Conservation (phyloP, 148 eudicot genomes). For the Pouteria glomerata region DNA sequence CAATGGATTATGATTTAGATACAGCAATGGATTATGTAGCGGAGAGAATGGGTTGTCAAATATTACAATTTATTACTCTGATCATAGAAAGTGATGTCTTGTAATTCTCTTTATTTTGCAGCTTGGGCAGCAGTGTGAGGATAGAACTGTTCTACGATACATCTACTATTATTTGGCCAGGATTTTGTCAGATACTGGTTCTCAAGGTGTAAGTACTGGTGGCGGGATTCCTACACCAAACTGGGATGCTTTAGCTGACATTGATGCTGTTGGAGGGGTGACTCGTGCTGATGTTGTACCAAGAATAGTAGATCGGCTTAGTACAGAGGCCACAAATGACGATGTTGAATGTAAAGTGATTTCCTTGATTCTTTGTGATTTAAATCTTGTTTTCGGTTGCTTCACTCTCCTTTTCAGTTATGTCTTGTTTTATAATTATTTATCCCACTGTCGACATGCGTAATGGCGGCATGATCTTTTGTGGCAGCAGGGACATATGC, state of each 20-base stretch:
- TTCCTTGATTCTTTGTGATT: not conserved
- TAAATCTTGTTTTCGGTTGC: conserved; percentile 7
- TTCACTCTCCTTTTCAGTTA: not conserved
- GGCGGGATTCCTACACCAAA: conserved; percentile 99
- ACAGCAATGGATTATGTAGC: not conserved
- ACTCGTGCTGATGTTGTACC: conserved; percentile 99
- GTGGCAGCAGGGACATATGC: not conserved
- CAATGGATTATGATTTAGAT: no score
- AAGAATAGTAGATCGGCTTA: conserved; percentile 69
- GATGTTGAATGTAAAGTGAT: conserved; percentile 74
- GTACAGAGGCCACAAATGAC: conserved; percentile 68
- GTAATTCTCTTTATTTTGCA: conserved; percentile 23
- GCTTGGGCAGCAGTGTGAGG: conserved; percentile 98
- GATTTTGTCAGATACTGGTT: conserved; percentile 86
- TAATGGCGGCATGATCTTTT: not conserved
- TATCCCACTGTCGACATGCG: not conserved
- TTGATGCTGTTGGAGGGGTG: conserved; percentile 94
- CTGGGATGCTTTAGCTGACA: conserved; percentile 99
- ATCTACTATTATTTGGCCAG: conserved; percentile 96
- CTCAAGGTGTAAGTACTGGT: conserved; percentile 85
- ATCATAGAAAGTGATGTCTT: not conserved
- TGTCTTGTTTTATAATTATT: not conserved
- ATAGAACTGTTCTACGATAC: conserved; percentile 85
- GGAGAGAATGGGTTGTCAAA: not conserved
- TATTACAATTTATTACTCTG: not conserved